Percentiles rank a stretch among this genome's conserved stretches.
Conservation (phyloP, 148 eudicot species). For the Rheum nobile region DNA sequence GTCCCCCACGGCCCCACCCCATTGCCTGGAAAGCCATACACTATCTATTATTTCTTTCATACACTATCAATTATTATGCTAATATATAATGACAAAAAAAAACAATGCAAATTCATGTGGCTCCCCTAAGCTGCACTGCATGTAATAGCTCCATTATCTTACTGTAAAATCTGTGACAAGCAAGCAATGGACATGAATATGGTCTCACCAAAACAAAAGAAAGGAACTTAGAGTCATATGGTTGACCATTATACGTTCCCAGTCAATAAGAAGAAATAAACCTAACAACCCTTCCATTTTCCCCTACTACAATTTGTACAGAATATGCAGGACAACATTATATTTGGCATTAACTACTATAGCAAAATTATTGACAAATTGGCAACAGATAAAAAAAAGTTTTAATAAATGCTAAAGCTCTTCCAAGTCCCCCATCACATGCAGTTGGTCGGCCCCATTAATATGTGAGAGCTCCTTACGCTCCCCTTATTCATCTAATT, state of each 20-base stretch:
- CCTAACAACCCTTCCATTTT: neutral
- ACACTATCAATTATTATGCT: neutral
- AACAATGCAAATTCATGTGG: neutral
- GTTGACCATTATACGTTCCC: neutral
- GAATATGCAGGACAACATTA: neutral
- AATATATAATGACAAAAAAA: neutral
- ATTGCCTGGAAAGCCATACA: neutral
- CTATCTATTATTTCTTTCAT: no score
- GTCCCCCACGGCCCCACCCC: slow-evolving; percentile 1
- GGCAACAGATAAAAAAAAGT: neutral
- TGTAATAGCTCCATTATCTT: neutral
- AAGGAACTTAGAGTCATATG: neutral
- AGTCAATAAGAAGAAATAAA: neutral
- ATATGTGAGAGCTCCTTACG: neutral
- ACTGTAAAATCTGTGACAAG: neutral
- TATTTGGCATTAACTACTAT: neutral
- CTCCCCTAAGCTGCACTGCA: neutral
- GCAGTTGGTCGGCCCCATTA: neutral
- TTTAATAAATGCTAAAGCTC: neutral
- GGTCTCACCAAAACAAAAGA: neutral
- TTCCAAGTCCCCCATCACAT: neutral
- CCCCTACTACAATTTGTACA: neutral
- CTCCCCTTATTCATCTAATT: neutral
- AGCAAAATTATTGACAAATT: neutral
- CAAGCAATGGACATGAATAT: neutral